These are phyloP conservation scores for Alternaria gansuensis DNA, from an alignment of 2,329 filamentous ascomycete genomes.

Conservation along the genomic window DNA sequence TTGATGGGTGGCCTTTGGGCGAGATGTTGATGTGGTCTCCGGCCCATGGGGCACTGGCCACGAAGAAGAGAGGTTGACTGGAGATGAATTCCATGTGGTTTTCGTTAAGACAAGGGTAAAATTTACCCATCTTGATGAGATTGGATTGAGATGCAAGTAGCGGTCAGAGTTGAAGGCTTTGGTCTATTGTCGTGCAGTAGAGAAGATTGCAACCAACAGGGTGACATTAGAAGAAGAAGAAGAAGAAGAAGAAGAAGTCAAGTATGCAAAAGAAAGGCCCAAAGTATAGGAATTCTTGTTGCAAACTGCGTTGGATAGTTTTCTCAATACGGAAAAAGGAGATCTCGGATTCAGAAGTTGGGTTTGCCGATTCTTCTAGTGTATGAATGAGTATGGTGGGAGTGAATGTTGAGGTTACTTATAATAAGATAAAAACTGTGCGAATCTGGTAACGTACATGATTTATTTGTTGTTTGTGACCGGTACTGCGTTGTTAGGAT, in stretches of 20 bases:
- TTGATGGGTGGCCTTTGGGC: constrained; percentile 72
- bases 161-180: constrained; percentile 8
- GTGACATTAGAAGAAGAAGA: not conserved
- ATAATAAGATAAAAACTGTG: not conserved
- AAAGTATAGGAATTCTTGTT: not conserved
- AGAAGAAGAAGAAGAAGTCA: not conserved
- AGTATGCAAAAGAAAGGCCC: not conserved
- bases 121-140: constrained; percentile 64
- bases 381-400: not conserved
- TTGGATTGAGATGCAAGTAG: not conserved
- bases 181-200: not conserved
- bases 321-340: not conserved
- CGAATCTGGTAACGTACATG: not conserved
- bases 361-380: not conserved
- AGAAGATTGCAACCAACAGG: not conserved
- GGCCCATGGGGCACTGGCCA: constrained; percentile 73
- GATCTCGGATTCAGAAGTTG: not conserved
- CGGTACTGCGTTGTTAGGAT: constrained; percentile 9
- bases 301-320: not conserved
- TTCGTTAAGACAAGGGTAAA: constrained; percentile 63
- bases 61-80: constrained; percentile 77
- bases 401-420: not conserved
- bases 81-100: constrained; percentile 71
- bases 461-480: not conserved
- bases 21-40: constrained; percentile 78